A percentile compares a stretch with the other conserved stretches of the same genome.
phyloP scores from a whole-genome alignment of 2,329 filamentous ascomycete species.

The Beauveria rudraprayagi region DNA sequence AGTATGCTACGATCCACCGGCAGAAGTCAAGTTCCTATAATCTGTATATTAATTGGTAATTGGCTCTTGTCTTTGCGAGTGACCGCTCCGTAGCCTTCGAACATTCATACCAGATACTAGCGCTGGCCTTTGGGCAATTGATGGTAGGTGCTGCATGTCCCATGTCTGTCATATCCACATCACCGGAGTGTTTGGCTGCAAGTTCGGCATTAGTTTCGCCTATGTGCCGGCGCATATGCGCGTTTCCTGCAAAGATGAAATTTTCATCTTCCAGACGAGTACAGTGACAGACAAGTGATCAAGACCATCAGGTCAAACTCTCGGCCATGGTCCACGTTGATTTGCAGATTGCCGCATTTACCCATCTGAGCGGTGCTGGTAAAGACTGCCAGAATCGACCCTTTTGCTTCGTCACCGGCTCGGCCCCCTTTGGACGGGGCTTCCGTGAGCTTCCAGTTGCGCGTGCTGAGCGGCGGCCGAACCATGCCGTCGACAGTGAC shows the following conservation, averaged over 20 bases:
- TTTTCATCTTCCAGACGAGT: slow-evolving; percentile 1
- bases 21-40: too few species aligned
- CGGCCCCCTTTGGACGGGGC: neutral
- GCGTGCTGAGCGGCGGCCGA: slow-evolving; percentile 4
- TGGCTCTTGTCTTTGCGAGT: too few species aligned
- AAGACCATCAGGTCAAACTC: slow-evolving; percentile 12
- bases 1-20: too few species aligned
- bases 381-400: slow-evolving; percentile 11
- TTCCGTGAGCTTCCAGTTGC: slow-evolving; percentile 13
- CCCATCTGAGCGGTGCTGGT: slow-evolving; percentile 1
- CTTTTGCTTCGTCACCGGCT: neutral
- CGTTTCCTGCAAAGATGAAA: neutral
- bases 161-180: too few species aligned
- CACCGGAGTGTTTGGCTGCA: neutral
- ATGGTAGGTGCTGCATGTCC: too few species aligned
- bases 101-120: too few species aligned
- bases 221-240: neutral
- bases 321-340: slow-evolving; percentile 12
- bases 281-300: slow-evolving; percentile 11
- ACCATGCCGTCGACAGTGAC: slow-evolving; percentile 13
- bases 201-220: neutral
- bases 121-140: too few species aligned
- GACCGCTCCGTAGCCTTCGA: too few species aligned
- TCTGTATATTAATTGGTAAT: too few species aligned
- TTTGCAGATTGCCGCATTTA: slow-evolving; percentile 10